A percentile compares a stretch with the other conserved stretches of the same genome.
phyloP scores from a whole-genome alignment of 2,329 filamentous ascomycete species.

The Colletotrichum sublineola region DNA sequence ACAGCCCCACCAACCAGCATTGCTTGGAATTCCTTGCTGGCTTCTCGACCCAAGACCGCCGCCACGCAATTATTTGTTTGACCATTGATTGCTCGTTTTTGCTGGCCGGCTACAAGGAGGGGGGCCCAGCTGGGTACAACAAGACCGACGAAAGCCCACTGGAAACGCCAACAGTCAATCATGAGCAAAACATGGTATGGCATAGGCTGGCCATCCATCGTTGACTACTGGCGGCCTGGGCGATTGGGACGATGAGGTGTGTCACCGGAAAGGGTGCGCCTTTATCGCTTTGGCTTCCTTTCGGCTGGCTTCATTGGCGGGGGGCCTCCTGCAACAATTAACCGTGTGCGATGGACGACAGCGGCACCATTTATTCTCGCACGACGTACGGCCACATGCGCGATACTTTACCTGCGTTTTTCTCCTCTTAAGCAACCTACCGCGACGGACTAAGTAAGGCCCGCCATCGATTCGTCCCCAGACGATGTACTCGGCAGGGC shows the following conservation, averaged over 20 bases:
- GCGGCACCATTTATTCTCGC: conserved; percentile 28
- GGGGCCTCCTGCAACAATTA: conserved; percentile 35
- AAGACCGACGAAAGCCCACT: not conserved
- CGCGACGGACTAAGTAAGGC: not conserved
- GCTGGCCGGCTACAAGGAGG: not conserved
- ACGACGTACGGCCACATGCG: conserved; percentile 12
- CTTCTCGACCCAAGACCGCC: conserved; percentile 2
- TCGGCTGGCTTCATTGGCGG: conserved; percentile 37
- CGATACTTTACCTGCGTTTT: not conserved
- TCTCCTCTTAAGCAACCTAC: not conserved
- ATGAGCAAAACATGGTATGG: conserved; percentile 8
- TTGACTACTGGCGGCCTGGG: conserved; percentile 7
- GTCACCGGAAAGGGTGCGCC: conserved; percentile 27
- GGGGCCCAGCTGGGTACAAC: conserved; percentile 1
- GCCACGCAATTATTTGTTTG: not conserved
- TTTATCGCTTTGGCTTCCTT: conserved; percentile 27
- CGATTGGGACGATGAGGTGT: conserved; percentile 25
- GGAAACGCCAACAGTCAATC: not conserved
- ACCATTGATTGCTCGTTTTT: not conserved
- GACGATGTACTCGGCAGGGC: not conserved
- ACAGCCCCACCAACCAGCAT: not conserved
- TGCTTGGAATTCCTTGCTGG: not conserved
- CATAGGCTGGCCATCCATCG: conserved; percentile 10
- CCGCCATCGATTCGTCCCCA: not conserved
- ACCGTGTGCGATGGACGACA: conserved; percentile 30